These are phyloP conservation scores for Ramaria sp. DNA, from an alignment of 768 basidiomycete genomes.

Conservation along the genomic window DNA sequence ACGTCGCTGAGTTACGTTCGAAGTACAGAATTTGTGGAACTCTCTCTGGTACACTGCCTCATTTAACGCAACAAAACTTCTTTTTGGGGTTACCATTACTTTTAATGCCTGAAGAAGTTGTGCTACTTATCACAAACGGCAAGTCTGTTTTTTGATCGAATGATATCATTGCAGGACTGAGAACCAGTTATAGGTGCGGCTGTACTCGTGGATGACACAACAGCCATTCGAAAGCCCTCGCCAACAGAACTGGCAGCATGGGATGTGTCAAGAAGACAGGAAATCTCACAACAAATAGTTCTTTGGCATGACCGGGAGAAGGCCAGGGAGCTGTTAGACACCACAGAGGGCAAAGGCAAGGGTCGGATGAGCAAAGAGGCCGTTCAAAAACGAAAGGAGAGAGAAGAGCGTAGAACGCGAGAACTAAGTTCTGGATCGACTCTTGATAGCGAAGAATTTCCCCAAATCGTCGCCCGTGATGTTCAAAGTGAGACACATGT, in stretches of 20 bases:
- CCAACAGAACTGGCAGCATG: slow-evolving; percentile 38
- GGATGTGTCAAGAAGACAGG: slow-evolving; percentile 37
- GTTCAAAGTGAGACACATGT: slow-evolving; percentile 3
- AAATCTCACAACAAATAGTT: slow-evolving; percentile 36
- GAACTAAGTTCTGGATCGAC: slow-evolving; percentile 12
- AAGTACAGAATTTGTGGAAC: slow-evolving; percentile 77
- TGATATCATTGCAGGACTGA: neutral
- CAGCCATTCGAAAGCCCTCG: slow-evolving; percentile 42
- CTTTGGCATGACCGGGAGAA: slow-evolving; percentile 37
- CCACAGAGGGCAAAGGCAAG: slow-evolving; percentile 13
- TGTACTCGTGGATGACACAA: slow-evolving; percentile 61
- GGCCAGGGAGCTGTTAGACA: slow-evolving; percentile 25
- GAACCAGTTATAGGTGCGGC: slow-evolving; percentile 46
- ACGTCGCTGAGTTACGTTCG: slow-evolving; percentile 70
- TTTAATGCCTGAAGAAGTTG: slow-evolving; percentile 86
- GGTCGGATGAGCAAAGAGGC: slow-evolving; percentile 44
- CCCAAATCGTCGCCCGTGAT: slow-evolving; percentile 9
- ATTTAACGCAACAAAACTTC: slow-evolving; percentile 90
- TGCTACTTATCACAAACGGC: slow-evolving; percentile 79
- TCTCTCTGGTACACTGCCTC: slow-evolving; percentile 84
- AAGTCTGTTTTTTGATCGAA: slow-evolving; percentile 14
- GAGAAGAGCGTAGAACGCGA: slow-evolving; percentile 34
- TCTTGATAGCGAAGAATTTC: neutral
- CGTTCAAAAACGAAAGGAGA: slow-evolving; percentile 57
- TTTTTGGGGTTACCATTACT: slow-evolving; percentile 90